Evolutionary conservation across 1,284 basidiomycete genomes (phyloP).

Genomic region (Boletus holoroseus): DNA sequence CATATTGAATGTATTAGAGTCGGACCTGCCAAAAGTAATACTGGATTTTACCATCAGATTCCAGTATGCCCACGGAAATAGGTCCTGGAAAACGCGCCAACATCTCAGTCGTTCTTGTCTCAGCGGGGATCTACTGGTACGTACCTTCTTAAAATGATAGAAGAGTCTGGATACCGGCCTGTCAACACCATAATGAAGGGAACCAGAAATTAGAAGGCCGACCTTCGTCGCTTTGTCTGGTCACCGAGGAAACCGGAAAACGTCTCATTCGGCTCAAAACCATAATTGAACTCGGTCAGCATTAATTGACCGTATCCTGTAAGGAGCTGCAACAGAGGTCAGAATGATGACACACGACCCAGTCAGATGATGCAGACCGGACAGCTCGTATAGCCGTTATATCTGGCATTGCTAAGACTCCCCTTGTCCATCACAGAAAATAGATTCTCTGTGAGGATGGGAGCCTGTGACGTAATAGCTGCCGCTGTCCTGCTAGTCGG

Average conservation of each 20-base stretch:
- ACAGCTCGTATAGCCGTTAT: constrained; percentile 84
- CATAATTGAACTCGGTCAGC: constrained; percentile 90
- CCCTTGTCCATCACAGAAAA: constrained; percentile 71
- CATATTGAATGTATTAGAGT: constrained; percentile 5
- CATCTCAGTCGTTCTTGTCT: not conserved
- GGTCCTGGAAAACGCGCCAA: constrained; percentile 41
- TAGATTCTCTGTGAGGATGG: constrained; percentile 90
- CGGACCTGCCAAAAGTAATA: not conserved
- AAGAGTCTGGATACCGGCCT: constrained; percentile 49
- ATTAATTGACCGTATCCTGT: constrained; percentile 85
- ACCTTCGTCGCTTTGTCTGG: constrained; percentile 66
- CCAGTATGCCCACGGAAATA: constrained; percentile 91
- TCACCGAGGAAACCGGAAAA: constrained; percentile 65
- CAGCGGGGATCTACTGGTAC: not conserved
- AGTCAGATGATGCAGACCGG: constrained; percentile 47
- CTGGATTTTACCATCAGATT: constrained; percentile 60
- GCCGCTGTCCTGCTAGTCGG: constrained; percentile 97
- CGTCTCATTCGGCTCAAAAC: constrained; percentile 79
- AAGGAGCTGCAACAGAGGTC: constrained; percentile 49
- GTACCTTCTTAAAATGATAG: constrained; percentile 90
- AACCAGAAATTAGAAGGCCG: constrained; percentile 14
- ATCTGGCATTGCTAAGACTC: constrained; percentile 58
- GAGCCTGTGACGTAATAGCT: constrained; percentile 87
- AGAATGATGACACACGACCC: constrained; percentile 1
- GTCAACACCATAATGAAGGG: constrained; percentile 6